A percentile compares a stretch with the other conserved stretches of the same genome.
Conservation (phyloP, 192 early-diverging fungal species). For the Phlyctochytrium bullatum region DNA sequence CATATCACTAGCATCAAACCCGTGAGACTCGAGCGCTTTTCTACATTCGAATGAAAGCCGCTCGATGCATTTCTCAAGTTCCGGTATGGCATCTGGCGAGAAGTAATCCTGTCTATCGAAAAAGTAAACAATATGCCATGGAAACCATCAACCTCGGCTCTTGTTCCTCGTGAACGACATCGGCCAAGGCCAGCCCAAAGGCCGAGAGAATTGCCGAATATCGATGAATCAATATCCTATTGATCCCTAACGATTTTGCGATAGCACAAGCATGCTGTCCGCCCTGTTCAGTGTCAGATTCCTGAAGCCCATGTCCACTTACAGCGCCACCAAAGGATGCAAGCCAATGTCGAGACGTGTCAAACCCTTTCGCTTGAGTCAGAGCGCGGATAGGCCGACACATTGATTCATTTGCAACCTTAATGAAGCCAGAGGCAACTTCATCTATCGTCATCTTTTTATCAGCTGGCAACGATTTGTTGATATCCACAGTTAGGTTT, state of each 20-base stretch:
- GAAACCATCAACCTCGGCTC: conserved; percentile 58
- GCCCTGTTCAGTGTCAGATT: conserved; percentile 39
- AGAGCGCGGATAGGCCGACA: conserved; percentile 89
- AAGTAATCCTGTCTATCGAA: conserved; percentile 15
- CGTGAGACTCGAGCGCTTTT: conserved; percentile 61
- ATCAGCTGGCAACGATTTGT: conserved; percentile 20
- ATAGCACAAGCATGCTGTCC: conserved; percentile 97
- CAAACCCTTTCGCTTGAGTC: conserved; percentile 90
- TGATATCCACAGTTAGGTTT: conserved; percentile 64
- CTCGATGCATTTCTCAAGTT: conserved; percentile 51
- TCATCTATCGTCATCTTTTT: conserved; percentile 72
- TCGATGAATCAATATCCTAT: conserved; percentile 79
- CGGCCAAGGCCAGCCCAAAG: conserved; percentile 83
- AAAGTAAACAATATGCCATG: background rate
- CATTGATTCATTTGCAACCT: conserved; percentile 97
- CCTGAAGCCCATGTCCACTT: conserved; percentile 9
- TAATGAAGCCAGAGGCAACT: conserved; percentile 89
- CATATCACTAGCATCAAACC: conserved; percentile 60
- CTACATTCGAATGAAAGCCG: conserved; percentile 46
- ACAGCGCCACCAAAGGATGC: conserved; percentile 91
- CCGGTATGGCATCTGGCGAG: background rate
- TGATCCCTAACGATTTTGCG: conserved; percentile 81
- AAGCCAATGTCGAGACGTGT: conserved; percentile 77
- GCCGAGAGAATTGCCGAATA: conserved; percentile 93
- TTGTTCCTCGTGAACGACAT: conserved; percentile 90